phyloP scores from a whole-genome alignment of 176 grass and related monocot genomes.

The Musa troglodytarum region DNA sequence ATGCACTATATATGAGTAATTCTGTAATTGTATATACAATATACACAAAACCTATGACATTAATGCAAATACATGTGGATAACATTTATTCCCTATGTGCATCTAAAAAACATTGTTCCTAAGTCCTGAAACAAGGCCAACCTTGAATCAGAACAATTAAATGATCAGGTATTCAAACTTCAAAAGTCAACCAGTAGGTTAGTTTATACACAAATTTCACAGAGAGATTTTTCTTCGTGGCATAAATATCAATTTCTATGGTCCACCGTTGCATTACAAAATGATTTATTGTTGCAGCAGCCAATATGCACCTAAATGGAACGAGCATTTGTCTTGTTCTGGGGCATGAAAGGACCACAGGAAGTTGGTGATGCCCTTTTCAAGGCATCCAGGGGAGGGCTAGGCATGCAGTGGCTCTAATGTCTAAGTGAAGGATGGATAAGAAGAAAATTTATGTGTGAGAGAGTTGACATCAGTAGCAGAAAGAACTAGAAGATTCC shows the following conservation, averaged over 20 bases:
- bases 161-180: neutral
- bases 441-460: no score
- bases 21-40: neutral
- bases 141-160: no score
- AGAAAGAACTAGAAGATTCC: neutral
- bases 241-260: neutral
- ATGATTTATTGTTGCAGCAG: neutral
- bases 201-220: neutral
- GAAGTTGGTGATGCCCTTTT: neutral
- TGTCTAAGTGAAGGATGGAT: no score
- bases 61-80: neutral
- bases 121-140: no score
- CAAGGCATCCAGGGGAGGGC: neutral
- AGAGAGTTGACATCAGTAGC: neutral
- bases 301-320: neutral
- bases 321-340: neutral
- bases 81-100: neutral
- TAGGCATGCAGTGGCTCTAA: neutral
- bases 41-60: neutral
- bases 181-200: neutral
- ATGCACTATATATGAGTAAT: neutral
- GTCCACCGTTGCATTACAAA: neutral
- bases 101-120: neutral
- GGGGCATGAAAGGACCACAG: neutral
- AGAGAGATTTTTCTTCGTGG: neutral